These are phyloP conservation scores for Solanum bulbocastanum DNA, from an alignment of 257 asterid genomes.

Conservation along the genomic window DNA sequence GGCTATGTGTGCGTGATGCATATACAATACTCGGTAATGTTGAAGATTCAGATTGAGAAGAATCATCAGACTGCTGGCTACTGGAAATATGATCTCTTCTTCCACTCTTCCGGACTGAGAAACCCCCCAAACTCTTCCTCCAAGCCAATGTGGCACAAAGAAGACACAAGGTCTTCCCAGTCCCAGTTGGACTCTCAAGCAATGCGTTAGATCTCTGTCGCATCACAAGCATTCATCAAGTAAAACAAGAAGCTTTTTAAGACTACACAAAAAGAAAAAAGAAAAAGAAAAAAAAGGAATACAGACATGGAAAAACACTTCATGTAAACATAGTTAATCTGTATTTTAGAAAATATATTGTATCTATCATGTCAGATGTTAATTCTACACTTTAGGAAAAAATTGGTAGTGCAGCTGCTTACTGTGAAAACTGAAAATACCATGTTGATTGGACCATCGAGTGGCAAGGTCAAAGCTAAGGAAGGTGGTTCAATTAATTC, in stretches of 20 bases:
- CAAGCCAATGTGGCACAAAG: constrained; percentile 94
- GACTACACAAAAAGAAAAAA: background rate
- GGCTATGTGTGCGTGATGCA: constrained; percentile 98
- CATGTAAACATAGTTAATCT: background rate
- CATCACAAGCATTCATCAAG: background rate
- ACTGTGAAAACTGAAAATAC: background rate
- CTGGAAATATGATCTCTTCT: constrained; percentile 24
- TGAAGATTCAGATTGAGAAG: constrained; percentile 46
- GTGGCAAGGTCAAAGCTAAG: background rate
- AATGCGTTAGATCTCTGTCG: constrained; percentile 71
- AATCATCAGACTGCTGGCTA: constrained; percentile 39
- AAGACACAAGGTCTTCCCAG: constrained; percentile 93
- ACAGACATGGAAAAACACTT: background rate
- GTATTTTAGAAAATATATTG: background rate
- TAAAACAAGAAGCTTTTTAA: background rate
- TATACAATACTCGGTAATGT: constrained; percentile 58
- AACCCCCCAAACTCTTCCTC: constrained; percentile 89
- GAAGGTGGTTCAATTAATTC: background rate
- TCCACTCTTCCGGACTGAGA: constrained; percentile 51
- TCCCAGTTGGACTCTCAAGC: constrained; percentile 98
- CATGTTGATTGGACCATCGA: background rate
- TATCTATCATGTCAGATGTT: background rate
- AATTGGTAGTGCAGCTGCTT: background rate
- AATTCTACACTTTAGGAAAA: background rate
- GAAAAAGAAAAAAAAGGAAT: background rate